Conservation (phyloP, 495 filamentous ascomycete species). For the Parathielavia appendiculata region DNA sequence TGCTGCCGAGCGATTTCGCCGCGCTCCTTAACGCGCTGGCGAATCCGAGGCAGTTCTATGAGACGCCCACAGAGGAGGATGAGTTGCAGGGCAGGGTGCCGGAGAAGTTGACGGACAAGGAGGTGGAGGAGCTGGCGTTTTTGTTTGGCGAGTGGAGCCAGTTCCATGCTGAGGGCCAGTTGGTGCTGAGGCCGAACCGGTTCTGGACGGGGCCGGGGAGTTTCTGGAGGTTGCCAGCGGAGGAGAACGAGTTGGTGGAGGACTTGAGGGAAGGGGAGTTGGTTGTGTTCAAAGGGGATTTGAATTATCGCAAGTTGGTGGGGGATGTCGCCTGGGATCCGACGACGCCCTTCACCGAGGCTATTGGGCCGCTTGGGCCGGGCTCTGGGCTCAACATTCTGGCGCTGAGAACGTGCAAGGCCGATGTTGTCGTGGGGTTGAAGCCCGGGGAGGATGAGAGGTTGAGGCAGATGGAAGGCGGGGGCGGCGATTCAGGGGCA, state of each 20-base stretch:
- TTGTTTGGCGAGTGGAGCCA: constrained; percentile 75
- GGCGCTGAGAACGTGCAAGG: constrained; percentile 89
- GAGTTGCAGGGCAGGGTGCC: constrained; percentile 49
- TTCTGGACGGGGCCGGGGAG: constrained; percentile 87
- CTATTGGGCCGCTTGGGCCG: constrained; percentile 80
- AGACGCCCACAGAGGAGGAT: constrained; percentile 63
- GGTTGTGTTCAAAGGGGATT: constrained; percentile 94
- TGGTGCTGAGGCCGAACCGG: constrained; percentile 70
- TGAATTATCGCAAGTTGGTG: constrained; percentile 90
- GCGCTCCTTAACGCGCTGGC: constrained; percentile 72
- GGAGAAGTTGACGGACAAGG: constrained; percentile 56
- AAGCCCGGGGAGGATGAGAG: constrained; percentile 72
- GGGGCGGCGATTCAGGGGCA: constrained; percentile 60
- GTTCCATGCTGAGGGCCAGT: constrained; percentile 74
- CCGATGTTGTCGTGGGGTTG: constrained; percentile 91
- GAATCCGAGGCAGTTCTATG: constrained; percentile 69
- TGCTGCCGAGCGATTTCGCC: constrained; percentile 76
- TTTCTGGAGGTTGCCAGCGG: constrained; percentile 77
- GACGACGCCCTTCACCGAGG: constrained; percentile 76
- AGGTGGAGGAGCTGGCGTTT: constrained; percentile 62
- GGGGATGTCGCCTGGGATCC: constrained; percentile 85
- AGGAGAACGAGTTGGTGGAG: constrained; percentile 60
- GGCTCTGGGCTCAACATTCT: constrained; percentile 75
- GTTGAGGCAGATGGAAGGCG: constrained; percentile 60
- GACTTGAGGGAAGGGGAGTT: constrained; percentile 81